A percentile compares a stretch with the other conserved stretches of the same genome.
Evolutionary conservation across 805 yeast genomes (phyloP).

Genomic region (Teunomyces lycoperdinae): DNA sequence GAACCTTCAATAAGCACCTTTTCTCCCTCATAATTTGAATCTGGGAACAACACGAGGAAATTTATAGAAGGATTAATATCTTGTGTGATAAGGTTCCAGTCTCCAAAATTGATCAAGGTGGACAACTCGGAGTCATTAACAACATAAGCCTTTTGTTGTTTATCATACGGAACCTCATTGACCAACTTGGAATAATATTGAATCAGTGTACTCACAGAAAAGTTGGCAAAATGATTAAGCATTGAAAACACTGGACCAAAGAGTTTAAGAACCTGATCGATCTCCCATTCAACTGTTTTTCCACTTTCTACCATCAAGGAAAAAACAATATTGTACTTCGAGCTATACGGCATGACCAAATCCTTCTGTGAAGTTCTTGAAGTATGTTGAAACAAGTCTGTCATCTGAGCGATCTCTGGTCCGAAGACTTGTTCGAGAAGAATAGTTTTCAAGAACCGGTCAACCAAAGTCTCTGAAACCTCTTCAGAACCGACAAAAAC

Average conservation of each 20-base stretch:
- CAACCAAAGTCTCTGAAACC: conserved; percentile 24
- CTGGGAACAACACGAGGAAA: conserved; percentile 67
- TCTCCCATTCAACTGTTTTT: conserved; percentile 69
- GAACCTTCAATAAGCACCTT: conserved; percentile 51
- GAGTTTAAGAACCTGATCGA: conserved; percentile 49
- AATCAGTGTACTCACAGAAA: conserved; percentile 76
- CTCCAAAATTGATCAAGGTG: conserved; percentile 79
- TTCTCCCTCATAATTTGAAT: conserved; percentile 34
- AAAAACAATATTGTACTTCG: conserved; percentile 72
- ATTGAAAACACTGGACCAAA: conserved; percentile 56
- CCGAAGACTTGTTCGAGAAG: conserved; percentile 39
- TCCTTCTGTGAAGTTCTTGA: conserved; percentile 19
- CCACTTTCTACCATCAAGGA: conserved; percentile 73
- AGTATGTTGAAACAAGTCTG: conserved; percentile 12
- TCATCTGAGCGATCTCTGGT: conserved; percentile 33
- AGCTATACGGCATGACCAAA: conserved; percentile 53
- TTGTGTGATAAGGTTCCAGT: conserved; percentile 67
- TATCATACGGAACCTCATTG: conserved; percentile 20
- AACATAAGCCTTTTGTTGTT: conserved; percentile 22
- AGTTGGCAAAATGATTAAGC: conserved; percentile 58
- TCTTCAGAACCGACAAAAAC: conserved; percentile 26
- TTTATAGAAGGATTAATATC: conserved; percentile 67
- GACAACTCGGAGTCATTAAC: conserved; percentile 50
- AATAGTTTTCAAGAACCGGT: conserved; percentile 33
- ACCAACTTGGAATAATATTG: conserved; percentile 59